A percentile compares a stretch with the other conserved stretches of the same genome.
Conservation (phyloP, 176 grass and related monocot species). For the Oryza coarctata region DNA sequence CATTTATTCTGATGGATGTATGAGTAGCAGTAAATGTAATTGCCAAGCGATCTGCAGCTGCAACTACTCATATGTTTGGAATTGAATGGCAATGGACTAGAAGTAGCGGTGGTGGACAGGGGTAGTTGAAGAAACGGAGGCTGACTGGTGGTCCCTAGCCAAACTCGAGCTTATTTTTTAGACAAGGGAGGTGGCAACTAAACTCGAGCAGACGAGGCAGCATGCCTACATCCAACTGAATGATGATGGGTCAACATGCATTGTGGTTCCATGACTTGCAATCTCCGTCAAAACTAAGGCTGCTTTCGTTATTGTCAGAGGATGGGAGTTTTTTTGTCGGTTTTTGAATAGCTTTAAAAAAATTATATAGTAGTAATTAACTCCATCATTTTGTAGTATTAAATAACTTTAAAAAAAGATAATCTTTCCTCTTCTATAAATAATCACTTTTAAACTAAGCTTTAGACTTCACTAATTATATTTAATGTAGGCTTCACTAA, state of each 20-base stretch:
- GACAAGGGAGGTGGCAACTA: no score
- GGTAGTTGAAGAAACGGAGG: not conserved
- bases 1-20: not conserved
- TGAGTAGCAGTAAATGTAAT: not conserved
- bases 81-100: not conserved
- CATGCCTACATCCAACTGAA: not conserved
- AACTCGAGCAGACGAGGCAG: no score
- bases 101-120: not conserved
- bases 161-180: not conserved
- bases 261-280: not conserved
- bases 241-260: no score
- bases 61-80: not conserved
- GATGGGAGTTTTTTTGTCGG: no score
- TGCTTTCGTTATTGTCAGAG: no score
- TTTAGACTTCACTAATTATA: no score
- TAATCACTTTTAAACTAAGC: no score
- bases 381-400: no score
- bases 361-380: no score
- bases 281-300: not conserved
- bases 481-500: not conserved
- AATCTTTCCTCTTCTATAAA: no score
- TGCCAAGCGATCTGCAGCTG: not conserved
- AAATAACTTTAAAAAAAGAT: no score
- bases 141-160: not conserved
- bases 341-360: no score